These are phyloP conservation scores for Lactarius evosmus DNA, from an alignment of 768 basidiomycete genomes.

Conservation along the genomic window DNA sequence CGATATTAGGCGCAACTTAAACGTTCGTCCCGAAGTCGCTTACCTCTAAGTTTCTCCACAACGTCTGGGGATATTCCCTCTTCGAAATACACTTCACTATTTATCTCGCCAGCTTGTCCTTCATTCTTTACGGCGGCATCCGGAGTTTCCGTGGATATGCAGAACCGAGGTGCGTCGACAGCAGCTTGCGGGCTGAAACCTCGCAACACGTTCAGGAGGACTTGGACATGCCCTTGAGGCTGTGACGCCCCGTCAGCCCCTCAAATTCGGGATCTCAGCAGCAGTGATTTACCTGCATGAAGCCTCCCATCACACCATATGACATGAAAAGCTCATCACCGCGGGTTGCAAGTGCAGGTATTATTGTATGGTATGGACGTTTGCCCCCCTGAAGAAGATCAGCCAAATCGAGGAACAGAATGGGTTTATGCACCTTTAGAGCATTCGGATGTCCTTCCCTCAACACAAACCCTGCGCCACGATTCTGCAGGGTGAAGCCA, in stretches of 20 bases:
- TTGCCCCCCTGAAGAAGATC: conserved; percentile 60
- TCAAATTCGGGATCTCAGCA: not conserved
- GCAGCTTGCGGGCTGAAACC: conserved; percentile 87
- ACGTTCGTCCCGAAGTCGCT: conserved; percentile 24
- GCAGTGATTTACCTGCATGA: conserved; percentile 62
- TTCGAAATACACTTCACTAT: conserved; percentile 87
- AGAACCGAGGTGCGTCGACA: conserved; percentile 93
- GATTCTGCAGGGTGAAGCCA: conserved; percentile 95
- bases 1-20: conserved; percentile 6
- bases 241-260: conserved; percentile 34
- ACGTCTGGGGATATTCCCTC: conserved; percentile 68
- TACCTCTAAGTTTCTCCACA: conserved; percentile 65
- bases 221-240: conserved; percentile 97
- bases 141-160: conserved; percentile 83
- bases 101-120: conserved; percentile 58
- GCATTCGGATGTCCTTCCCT: conserved; percentile 81
- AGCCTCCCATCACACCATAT: conserved; percentile 91
- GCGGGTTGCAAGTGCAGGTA: conserved; percentile 80
- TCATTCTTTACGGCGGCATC: conserved; percentile 48
- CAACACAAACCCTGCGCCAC: conserved; percentile 82
- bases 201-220: conserved; percentile 83
- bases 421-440: conserved; percentile 50
- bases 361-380: conserved; percentile 90
- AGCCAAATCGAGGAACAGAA: not conserved
- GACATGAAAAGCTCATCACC: conserved; percentile 81